phyloP scores from a whole-genome alignment of 2,329 filamentous ascomycete genomes.

The Phialophora verrucosa region DNA sequence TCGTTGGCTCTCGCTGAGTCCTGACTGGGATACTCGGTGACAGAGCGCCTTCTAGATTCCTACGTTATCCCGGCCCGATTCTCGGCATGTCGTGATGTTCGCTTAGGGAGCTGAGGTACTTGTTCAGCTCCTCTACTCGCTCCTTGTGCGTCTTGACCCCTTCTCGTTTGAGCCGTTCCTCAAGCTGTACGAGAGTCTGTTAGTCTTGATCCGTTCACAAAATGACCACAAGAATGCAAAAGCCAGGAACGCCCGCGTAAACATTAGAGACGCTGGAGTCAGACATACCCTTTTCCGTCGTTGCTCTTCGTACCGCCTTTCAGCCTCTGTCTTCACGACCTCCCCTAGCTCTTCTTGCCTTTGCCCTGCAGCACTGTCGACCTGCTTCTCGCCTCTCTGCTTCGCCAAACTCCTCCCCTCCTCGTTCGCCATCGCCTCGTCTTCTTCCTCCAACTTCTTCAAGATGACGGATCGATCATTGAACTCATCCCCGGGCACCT shows the following conservation, averaged over 20 bases:
- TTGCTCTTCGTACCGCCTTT: conserved; percentile 79
- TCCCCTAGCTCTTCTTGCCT: conserved; percentile 44
- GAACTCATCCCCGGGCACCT: conserved; percentile 16
- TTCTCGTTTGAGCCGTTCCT: conserved; percentile 80
- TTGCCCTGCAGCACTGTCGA: neutral
- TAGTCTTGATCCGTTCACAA: neutral
- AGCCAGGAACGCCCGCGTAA: neutral
- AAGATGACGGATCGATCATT: conserved; percentile 38
- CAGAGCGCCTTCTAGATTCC: neutral
- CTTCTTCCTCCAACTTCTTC: conserved; percentile 36
- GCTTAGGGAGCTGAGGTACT: conserved; percentile 86
- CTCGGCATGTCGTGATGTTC: conserved; percentile 92
- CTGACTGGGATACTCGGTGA: neutral
- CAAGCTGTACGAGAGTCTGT: conserved; percentile 61
- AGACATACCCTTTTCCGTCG: conserved; percentile 75
- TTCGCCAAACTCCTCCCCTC: conserved; percentile 17
- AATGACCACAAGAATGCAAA: neutral
- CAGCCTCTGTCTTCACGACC: conserved; percentile 79
- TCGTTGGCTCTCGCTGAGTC: neutral
- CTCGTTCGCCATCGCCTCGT: conserved; percentile 40
- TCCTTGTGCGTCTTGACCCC: conserved; percentile 97
- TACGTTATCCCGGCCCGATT: conserved; percentile 40
- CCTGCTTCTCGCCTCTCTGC: neutral
- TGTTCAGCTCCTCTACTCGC: conserved; percentile 92
- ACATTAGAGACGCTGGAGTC: neutral